These are phyloP conservation scores for Mycena alexandri DNA, from an alignment of 768 basidiomycete genomes.

Conservation along the genomic window DNA sequence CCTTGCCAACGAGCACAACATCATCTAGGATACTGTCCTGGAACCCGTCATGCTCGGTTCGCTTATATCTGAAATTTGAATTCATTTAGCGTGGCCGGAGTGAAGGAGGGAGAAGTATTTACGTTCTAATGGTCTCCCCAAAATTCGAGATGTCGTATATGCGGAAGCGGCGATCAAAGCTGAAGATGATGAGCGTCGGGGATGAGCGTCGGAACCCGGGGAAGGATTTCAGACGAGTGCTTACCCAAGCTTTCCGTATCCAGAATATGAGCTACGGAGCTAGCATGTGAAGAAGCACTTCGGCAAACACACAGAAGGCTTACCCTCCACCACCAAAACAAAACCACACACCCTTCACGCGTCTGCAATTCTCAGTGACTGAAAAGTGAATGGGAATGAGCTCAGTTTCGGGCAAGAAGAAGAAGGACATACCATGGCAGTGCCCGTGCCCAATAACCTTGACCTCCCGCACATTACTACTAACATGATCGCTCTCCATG, in stretches of 20 bases:
- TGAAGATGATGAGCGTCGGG: constrained; percentile 43
- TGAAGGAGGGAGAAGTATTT: neutral
- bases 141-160: constrained; percentile 89
- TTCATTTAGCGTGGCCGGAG: neutral
- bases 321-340: constrained; percentile 32
- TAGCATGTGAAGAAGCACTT: too few relatives aligned
- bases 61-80: constrained; percentile 63
- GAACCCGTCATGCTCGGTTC: constrained; percentile 70
- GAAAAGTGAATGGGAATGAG: constrained; percentile 33
- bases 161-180: constrained; percentile 92
- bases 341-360: constrained; percentile 83
- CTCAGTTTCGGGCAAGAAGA: neutral
- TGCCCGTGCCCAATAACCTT: constrained; percentile 95
- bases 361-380: constrained; percentile 92
- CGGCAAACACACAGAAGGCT: neutral
- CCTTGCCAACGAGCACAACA: constrained; percentile 71
- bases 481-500: constrained; percentile 75
- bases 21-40: constrained; percentile 67
- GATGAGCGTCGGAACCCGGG: too few relatives aligned
- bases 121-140: constrained; percentile 92
- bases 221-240: constrained; percentile 40
- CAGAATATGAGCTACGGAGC: constrained; percentile 78
- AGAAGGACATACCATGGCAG: constrained; percentile 73
- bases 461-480: constrained; percentile 71
- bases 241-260: constrained; percentile 82